Percentiles rank a stretch among this genome's conserved stretches.
Conservation (phyloP, 768 basidiomycete genomes). For the Phlegmacium glaucopus region DNA sequence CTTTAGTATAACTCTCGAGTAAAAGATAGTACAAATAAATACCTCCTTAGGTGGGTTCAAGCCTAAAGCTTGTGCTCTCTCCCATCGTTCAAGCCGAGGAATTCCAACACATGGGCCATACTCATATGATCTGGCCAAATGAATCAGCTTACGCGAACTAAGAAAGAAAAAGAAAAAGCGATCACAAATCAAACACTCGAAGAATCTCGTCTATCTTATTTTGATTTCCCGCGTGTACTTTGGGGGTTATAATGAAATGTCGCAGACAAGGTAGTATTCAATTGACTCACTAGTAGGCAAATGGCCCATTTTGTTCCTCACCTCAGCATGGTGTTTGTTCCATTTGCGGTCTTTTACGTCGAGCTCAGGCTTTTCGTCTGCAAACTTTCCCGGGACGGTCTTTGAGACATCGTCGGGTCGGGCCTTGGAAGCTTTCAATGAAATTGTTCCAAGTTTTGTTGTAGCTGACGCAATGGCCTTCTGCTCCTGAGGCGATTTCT, state of each 20-base stretch:
- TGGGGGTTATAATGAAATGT: background rate
- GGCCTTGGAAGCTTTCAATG: conserved; percentile 2
- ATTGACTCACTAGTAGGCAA: conserved; percentile 55
- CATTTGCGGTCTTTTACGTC: conserved; percentile 51
- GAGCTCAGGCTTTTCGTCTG: conserved; percentile 30
- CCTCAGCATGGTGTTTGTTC: conserved; percentile 44
- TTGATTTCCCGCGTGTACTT: conserved; percentile 66
- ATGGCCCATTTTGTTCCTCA: conserved; percentile 51
- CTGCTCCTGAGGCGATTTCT: too few relatives aligned
- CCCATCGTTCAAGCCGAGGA: conserved; percentile 84
- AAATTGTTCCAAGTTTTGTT: too few relatives aligned
- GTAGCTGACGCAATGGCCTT: too few relatives aligned
- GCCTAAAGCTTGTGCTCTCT: conserved; percentile 75
- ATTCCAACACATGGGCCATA: conserved; percentile 81
- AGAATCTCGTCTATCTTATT: conserved; percentile 69
- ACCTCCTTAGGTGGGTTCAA: conserved; percentile 80
- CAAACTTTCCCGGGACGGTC: conserved; percentile 14
- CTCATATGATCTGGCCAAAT: conserved; percentile 55
- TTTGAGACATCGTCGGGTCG: conserved; percentile 11
- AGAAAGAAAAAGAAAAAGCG: conserved; percentile 2
- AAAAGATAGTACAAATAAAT: conserved; percentile 16
- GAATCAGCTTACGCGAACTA: conserved; percentile 4
- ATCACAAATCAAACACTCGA: conserved; percentile 75
- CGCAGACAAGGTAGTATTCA: background rate
- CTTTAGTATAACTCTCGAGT: background rate